Conservation (phyloP, 1,139 yeast species). For the Magnusiomyces paraingens region DNA sequence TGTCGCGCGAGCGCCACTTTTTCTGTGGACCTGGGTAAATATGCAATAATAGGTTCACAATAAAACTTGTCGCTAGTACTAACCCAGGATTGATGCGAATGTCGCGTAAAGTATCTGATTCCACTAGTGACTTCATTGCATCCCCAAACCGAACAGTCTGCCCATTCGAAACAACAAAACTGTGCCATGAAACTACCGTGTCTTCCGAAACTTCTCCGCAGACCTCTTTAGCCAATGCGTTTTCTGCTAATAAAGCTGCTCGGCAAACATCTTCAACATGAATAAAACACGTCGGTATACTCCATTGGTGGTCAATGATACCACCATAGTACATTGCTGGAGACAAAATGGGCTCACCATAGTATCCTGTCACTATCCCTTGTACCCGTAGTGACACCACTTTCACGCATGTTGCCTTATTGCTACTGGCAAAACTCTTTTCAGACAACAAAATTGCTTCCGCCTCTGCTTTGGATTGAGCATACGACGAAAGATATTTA, state of each 20-base stretch:
- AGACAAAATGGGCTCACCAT: constrained; percentile 26
- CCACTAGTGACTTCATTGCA: constrained; percentile 2
- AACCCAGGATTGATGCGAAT: constrained; percentile 14
- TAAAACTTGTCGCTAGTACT: constrained; percentile 10
- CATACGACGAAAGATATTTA: constrained; percentile 23
- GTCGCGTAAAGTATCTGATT: neutral
- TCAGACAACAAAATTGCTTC: constrained; percentile 15
- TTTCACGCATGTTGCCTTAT: neutral
- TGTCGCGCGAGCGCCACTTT: constrained; percentile 13
- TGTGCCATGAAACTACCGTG: constrained; percentile 5
- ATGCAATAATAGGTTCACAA: neutral
- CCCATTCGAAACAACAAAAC: constrained; percentile 15
- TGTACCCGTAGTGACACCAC: constrained; percentile 14
- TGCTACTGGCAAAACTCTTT: neutral
- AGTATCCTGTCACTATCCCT: constrained; percentile 29
- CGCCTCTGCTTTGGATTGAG: constrained; percentile 21
- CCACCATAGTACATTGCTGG: constrained; percentile 24
- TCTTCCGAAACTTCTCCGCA: neutral
- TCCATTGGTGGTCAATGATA: constrained; percentile 24
- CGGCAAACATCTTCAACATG: constrained; percentile 31
- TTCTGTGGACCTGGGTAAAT: constrained; percentile 10
- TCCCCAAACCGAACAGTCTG: constrained; percentile 11
- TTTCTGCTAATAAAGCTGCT: constrained; percentile 26
- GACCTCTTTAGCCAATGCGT: constrained; percentile 17
- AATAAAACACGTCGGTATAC: constrained; percentile 26